Base-by-base conservation (phyloP, 2,329 filamentous ascomycete genomes). In the Sordariomycetes sp. region DNA sequence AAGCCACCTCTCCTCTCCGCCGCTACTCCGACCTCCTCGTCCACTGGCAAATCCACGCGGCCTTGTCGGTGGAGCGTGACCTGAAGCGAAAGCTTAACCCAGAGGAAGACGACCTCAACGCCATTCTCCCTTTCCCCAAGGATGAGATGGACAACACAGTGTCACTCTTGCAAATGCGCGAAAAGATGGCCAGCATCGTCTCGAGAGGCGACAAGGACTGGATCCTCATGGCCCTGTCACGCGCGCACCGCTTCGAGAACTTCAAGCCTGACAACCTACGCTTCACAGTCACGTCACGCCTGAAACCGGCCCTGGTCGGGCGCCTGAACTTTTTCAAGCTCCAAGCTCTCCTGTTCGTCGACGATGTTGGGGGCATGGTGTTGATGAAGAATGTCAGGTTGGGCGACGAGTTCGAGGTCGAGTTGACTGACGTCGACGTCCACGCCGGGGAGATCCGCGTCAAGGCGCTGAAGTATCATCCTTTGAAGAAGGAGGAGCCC, bases 1-100 rank as follows among this genome's bases (percentile, higher is more conserved):
- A 78, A 43, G 69, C 69, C 25, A 82, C 79, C 7, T 79, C 72
- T 32, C 79, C 79, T 14, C 63, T 83, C n/a, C 73, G 79, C 21
- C 70, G 79, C 28, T 82, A 70, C 53, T 55, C 62, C 5, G 79
- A 83, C 51, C 56, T 82, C 30, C 49, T 82, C 21, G 66, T 72
- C 2, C 77, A 82, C 55, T 82, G 75, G 73, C 77, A 82, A 51
- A 72, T 82, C 40, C 69, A 79, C 46, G 70, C 68, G 3, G 68
- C 72, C 8, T 55, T 82, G 21, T 56, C 59, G 11, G 53, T 64
- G 38, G 66, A 70, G 43, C 58, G 64, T 8, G 46, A 57, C 24
- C 40, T 40, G 17, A 37, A 46, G 27, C 43, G 48, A 14, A 38
- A 34, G 11, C 40, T 59, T 23, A 44, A 53, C 18, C 33, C 46